Conservation (phyloP, 106 monocot species). For the Apostasia ramifera region DNA sequence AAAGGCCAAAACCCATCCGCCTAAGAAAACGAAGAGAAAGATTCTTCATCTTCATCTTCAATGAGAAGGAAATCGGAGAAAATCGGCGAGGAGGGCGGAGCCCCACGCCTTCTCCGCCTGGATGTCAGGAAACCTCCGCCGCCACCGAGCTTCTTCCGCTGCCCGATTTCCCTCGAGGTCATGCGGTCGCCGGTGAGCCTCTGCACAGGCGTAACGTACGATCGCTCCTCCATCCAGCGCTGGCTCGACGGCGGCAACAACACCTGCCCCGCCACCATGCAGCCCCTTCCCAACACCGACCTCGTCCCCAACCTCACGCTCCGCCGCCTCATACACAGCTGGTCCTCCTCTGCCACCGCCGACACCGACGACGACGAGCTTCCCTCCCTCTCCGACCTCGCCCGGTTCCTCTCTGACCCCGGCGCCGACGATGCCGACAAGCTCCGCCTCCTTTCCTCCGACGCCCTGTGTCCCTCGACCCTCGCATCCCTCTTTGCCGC, state of each 20-base stretch:
- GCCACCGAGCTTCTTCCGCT: constrained; percentile 66
- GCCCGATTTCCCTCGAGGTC: constrained; percentile 89
- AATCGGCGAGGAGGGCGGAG: neutral
- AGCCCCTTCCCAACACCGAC: constrained; percentile 62
- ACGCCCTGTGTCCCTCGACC: constrained; percentile 5
- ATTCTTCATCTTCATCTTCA: no score
- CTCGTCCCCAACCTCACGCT: constrained; percentile 78
- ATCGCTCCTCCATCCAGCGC: constrained; percentile 70
- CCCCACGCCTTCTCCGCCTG: constrained; percentile 10
- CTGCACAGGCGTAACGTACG: constrained; percentile 89
- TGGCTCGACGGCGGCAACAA: constrained; percentile 80
- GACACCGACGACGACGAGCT: constrained; percentile 7
- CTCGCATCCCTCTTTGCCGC: neutral
- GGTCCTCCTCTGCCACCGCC: constrained; percentile 21
- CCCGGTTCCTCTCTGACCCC: constrained; percentile 14
- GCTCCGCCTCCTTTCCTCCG: constrained; percentile 8
- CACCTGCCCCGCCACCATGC: constrained; percentile 84
- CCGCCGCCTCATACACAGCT: constrained; percentile 68
- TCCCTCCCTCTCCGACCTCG: constrained; percentile 14
- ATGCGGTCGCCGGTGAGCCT: constrained; percentile 91
- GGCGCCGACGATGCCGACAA: constrained; percentile 18
- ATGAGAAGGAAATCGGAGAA: no score
- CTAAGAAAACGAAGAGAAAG: no score
- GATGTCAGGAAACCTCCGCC: constrained; percentile 24
- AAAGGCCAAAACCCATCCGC: no score